A percentile compares a stretch with the other conserved stretches of the same genome.
Evolutionary conservation across 2,329 filamentous ascomycete genomes (phyloP).

Genomic region (Ophiostoma australiae): DNA sequence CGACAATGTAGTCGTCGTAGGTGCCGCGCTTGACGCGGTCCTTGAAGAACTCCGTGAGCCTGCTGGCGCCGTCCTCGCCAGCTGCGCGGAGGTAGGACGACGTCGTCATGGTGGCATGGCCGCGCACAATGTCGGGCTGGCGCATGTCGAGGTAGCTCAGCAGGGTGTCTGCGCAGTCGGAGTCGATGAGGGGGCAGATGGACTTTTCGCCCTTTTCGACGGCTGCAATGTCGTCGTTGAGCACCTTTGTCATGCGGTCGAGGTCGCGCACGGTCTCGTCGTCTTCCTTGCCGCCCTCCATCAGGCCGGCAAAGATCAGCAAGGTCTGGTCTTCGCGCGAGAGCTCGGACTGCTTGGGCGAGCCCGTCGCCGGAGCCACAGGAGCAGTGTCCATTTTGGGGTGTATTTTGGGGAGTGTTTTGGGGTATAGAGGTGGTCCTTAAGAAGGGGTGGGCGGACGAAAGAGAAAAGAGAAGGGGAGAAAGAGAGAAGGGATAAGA

Average conservation of each 20-base stretch:
- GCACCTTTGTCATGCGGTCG: constrained; percentile 54
- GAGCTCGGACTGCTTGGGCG: constrained; percentile 9
- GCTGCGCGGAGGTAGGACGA: constrained; percentile 79
- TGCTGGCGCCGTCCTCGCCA: constrained; percentile 62
- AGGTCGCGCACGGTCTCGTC: constrained; percentile 60
- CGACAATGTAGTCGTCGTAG: constrained; percentile 82
- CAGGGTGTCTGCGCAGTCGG: constrained; percentile 76
- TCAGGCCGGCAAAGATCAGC: constrained; percentile 78
- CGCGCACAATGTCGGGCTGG: constrained; percentile 65
- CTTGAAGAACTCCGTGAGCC: constrained; percentile 70
- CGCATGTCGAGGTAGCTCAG: constrained; percentile 83
- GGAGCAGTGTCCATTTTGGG: neutral
- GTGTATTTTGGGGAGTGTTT: neutral
- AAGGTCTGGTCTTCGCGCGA: constrained; percentile 59
- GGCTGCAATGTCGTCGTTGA: constrained; percentile 49
- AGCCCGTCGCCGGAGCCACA: neutral
- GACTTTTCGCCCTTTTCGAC: constrained; percentile 44
- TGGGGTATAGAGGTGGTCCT: neutral
- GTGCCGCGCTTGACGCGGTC: constrained; percentile 66
- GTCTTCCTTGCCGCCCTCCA: constrained; percentile 85
- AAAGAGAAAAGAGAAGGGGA: neutral
- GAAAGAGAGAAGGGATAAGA: neutral
- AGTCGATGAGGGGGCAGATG: constrained; percentile 61
- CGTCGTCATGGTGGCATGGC: constrained; percentile 74
- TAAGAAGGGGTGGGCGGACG: neutral